A percentile compares a stretch with the other conserved stretches of the same genome.
Conservation (phyloP, 2,329 filamentous ascomycete species). For the Sphaerostilbella broomeana region DNA sequence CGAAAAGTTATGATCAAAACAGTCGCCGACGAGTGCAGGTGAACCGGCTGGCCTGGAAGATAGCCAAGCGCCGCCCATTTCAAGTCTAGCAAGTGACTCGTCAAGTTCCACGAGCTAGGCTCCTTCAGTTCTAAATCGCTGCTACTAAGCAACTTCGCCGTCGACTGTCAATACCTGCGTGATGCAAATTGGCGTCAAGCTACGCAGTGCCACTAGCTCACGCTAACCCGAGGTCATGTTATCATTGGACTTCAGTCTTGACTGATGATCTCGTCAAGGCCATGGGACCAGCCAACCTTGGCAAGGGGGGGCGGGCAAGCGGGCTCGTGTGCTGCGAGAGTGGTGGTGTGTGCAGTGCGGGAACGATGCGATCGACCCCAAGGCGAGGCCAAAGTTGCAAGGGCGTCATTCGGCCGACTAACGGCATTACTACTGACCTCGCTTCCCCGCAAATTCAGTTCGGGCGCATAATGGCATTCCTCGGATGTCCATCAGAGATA, state of each 20-base stretch:
- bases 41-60: no score
- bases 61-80: no score
- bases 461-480: conserved; percentile 6
- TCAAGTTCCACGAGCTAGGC: not conserved
- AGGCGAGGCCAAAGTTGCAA: conserved; percentile 9
- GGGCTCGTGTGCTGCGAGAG: conserved; percentile 4
- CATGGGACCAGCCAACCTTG: conserved; percentile 4
- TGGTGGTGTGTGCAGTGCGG: conserved; percentile 18
- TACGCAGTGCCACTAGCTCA: conserved; percentile 4
- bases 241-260: conserved; percentile 12
- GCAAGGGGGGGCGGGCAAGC: conserved; percentile 9
- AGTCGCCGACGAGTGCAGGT: no score
- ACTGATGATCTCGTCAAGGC: conserved; percentile 9
- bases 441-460: conserved; percentile 9
- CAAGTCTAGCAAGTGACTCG: not conserved
- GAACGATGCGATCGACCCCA: conserved; percentile 17
- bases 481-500: conserved; percentile 1
- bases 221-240: conserved; percentile 8
- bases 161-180: conserved; percentile 6
- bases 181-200: conserved; percentile 11
- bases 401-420: conserved; percentile 8
- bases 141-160: no score
- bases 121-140: not conserved
- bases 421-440: conserved; percentile 6
- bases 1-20: no score